Evolutionary conservation across 805 yeast genomes (phyloP).

Genomic region (Ogataea angusta): DNA sequence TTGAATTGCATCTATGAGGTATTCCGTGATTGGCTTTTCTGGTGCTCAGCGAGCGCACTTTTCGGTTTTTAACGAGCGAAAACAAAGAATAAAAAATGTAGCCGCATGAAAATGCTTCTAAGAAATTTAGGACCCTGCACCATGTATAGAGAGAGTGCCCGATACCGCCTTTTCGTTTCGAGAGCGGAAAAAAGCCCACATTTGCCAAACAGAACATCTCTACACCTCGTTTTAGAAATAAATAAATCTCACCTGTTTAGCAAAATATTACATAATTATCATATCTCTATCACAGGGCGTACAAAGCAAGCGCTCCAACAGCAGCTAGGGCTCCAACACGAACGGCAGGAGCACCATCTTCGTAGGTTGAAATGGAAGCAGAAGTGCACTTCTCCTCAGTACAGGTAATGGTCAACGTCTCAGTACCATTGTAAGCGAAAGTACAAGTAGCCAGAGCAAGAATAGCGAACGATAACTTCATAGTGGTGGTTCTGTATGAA

Average conservation of each 20-base stretch:
- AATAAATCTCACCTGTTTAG: background rate
- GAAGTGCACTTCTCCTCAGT: conserved; percentile 17
- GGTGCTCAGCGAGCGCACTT: conserved; percentile 4
- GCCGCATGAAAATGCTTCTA: background rate
- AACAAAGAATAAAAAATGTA: background rate
- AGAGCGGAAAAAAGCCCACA: background rate
- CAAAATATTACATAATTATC: background rate
- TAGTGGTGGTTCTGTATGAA: background rate
- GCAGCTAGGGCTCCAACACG: conserved; percentile 28
- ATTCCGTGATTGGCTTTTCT: conserved; percentile 1
- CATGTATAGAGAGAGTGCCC: background rate
- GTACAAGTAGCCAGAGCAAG: conserved; percentile 16
- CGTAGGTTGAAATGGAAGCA: conserved; percentile 19
- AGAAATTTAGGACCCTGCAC: background rate
- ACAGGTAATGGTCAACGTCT: conserved; percentile 19
- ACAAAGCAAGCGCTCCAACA: conserved; percentile 28
- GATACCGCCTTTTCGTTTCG: background rate
- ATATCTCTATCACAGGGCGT: conserved; percentile 20
- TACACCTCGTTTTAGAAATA: background rate
- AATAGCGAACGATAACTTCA: conserved; percentile 18
- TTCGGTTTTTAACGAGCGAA: conserved; percentile 9
- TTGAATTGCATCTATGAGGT: too few species aligned
- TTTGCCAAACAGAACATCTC: background rate
- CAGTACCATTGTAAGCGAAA: conserved; percentile 17
- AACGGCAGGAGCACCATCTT: conserved; percentile 23